Base-by-base conservation (phyloP, 2,329 filamentous ascomycete species). In the Penicillium sp. region DNA sequence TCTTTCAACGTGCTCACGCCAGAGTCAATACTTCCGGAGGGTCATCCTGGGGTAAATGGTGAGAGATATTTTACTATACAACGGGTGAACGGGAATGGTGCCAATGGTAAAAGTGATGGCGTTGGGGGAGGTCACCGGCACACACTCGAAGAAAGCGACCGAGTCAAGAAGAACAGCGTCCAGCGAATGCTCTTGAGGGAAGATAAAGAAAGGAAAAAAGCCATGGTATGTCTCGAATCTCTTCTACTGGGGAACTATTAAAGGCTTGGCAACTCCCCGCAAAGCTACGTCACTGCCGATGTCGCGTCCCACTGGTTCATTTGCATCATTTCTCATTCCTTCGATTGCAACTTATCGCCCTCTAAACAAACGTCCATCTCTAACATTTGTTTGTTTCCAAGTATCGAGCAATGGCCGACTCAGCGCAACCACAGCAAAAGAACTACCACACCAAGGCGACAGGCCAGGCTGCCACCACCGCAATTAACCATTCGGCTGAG, bases 111-210 rank as follows among this genome's bases (percentile, higher is more conserved):
- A 59, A 75, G 76, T 14, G 82, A 85, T 48, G 80, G 79, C 5
- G 73, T 82, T 30, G 73, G 77, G 13, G 82, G 82, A 6, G 79
- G 80, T n/a, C 85, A 90, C 59, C 82, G 82, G 51, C 85, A 89
- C 60, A 75, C 75, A 0, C 63, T 90, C 6, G 77, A 77, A 37
- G 82, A 82, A 51, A 88, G 83, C 52, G 85, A 89, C 56, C 76
- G 80, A 44, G 82, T 89, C 23, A 89, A 89, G 68, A 88, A 85
- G 68, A 88, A 84, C 46, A 87, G 79, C 47, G 80, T 88, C 4
- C 73, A 84, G 57, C 70, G 85, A 48, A 76, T 73, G 60, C 54
- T 84, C 37, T 65, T 80, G 31, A 79, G 80, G 57, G 73, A 75
- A 50, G 77, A 80, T 35, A 84, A 79, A 59, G 79, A 81, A 27